Evolutionary conservation across 2,329 filamentous ascomycete genomes (phyloP).

Genomic region (Diaporthe nobilis): DNA sequence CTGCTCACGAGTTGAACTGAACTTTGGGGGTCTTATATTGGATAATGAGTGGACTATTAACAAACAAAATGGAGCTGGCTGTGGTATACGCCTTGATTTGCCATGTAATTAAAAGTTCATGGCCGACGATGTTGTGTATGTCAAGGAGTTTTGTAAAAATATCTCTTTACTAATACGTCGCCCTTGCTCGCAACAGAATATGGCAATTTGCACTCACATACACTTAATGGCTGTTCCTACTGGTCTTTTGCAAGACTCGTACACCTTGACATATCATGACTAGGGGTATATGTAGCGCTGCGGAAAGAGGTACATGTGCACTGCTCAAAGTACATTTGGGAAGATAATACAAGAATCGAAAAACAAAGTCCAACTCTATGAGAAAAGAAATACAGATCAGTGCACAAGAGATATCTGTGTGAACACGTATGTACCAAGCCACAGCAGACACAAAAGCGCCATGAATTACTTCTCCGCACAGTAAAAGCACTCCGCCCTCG

Average conservation of each 20-base stretch:
- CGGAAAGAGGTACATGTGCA: not conserved
- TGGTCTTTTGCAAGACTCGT: no score
- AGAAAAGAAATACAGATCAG: no score
- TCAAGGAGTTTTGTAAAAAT: not conserved
- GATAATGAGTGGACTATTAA: not conserved
- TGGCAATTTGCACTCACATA: no score
- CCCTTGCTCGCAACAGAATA: not conserved
- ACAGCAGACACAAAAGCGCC: not conserved
- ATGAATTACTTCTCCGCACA: not conserved
- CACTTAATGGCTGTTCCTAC: not conserved
- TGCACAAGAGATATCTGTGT: not conserved
- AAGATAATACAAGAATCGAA: not conserved
- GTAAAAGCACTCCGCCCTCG: not conserved
- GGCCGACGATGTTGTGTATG: not conserved
- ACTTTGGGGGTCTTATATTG: accelerated
- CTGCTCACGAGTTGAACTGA: conserved; percentile 56
- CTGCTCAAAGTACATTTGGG: not conserved
- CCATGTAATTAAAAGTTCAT: not conserved
- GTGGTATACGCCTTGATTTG: not conserved
- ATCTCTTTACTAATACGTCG: not conserved
- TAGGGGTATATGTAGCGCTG: no score
- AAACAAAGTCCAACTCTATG: not conserved
- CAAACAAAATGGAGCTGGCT: not conserved
- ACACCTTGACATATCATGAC: not conserved
- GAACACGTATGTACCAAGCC: no score